Evolutionary conservation across 2,329 filamentous ascomycete species (phyloP).

Genomic region (Thielaviopsis musarum): DNA sequence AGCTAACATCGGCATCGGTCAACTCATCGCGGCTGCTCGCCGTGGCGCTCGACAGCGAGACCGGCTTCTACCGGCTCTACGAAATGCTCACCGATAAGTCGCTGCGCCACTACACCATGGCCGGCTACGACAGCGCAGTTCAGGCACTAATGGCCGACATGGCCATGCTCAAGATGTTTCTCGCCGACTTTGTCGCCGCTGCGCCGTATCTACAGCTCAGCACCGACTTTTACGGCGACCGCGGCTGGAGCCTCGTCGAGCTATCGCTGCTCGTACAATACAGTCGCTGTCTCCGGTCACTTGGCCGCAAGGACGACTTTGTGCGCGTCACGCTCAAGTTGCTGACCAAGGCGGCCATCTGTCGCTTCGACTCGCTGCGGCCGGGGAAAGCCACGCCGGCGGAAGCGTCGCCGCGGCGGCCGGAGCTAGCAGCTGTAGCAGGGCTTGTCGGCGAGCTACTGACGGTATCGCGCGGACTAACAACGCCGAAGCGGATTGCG

Average conservation of each 20-base stretch:
- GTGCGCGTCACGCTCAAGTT: conserved; percentile 60
- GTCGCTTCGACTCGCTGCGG: conserved; percentile 18
- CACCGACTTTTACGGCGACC: conserved; percentile 61
- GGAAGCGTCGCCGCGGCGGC: neutral
- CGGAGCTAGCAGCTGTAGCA: conserved; percentile 24
- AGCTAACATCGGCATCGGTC: conserved; percentile 19
- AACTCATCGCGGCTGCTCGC: conserved; percentile 40
- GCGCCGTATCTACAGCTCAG: conserved; percentile 63
- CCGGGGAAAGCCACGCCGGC: conserved; percentile 1
- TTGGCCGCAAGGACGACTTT: conserved; percentile 64
- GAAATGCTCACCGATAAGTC: conserved; percentile 72
- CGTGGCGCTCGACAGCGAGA: conserved; percentile 41
- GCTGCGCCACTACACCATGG: conserved; percentile 65
- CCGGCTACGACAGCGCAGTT: conserved; percentile 60
- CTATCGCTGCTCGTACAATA: conserved; percentile 76
- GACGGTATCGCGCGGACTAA: conserved; percentile 25
- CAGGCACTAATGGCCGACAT: conserved; percentile 70
- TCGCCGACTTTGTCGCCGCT: conserved; percentile 57
- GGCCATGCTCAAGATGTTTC: conserved; percentile 64
- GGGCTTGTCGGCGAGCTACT: conserved; percentile 33
- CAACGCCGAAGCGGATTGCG: conserved; percentile 47
- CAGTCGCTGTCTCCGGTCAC: conserved; percentile 59
- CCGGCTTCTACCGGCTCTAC: conserved; percentile 49
- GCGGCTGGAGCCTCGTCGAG: conserved; percentile 65
- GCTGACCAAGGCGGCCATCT: conserved; percentile 41